These are phyloP conservation scores for Spencermartinsiella ligniputridi DNA, from an alignment of 1,139 yeast genomes.

Conservation along the genomic window DNA sequence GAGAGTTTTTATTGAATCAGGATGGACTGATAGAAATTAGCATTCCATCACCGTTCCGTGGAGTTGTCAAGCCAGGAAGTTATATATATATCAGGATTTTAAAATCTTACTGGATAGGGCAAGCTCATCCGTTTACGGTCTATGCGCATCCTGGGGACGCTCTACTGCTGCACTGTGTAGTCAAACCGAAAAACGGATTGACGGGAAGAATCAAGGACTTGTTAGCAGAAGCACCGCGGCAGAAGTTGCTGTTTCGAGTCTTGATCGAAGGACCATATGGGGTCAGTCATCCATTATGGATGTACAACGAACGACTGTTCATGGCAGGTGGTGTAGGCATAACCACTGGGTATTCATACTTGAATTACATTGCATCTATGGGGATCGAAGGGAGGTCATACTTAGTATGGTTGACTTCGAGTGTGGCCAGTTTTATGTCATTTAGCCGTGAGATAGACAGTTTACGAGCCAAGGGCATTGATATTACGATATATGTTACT, in stretches of 20 bases:
- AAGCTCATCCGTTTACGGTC: constrained; percentile 68
- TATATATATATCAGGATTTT: constrained; percentile 55
- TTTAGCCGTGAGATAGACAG: constrained; percentile 1
- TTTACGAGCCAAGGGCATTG: neutral
- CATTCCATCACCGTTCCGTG: constrained; percentile 17
- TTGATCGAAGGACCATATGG: constrained; percentile 62
- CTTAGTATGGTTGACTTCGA: neutral
- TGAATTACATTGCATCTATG: constrained; percentile 15
- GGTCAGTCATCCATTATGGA: constrained; percentile 43
- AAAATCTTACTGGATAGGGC: constrained; percentile 38
- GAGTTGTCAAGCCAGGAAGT: constrained; percentile 50
- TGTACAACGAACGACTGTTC: constrained; percentile 48
- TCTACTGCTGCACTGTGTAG: constrained; percentile 29
- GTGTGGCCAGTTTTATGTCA: constrained; percentile 2
- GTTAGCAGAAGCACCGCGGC: constrained; percentile 14
- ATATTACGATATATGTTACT: constrained; percentile 2
- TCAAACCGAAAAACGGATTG: constrained; percentile 32
- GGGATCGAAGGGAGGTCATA: neutral
- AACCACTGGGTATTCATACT: constrained; percentile 42
- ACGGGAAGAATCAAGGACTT: constrained; percentile 24
- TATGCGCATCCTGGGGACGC: constrained; percentile 28
- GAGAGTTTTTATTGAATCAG: constrained; percentile 31
- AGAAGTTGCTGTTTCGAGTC: constrained; percentile 29
- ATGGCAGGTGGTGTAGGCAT: constrained; percentile 68
- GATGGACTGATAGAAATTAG: constrained; percentile 27